Evolutionary conservation across 805 yeast species (phyloP).

Genomic region (Starmera quercuum): DNA sequence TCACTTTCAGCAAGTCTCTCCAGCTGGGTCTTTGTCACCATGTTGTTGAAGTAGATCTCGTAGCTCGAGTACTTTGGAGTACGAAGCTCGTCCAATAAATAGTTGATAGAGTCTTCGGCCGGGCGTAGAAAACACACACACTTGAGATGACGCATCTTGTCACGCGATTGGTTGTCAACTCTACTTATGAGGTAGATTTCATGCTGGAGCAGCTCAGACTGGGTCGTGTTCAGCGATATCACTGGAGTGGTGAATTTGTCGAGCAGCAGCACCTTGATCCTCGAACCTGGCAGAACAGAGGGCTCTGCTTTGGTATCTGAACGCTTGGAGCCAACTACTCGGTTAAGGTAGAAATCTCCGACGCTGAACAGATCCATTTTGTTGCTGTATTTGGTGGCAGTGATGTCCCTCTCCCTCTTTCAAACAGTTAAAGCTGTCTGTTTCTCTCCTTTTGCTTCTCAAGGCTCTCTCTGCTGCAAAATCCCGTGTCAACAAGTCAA

Average conservation of each 20-base stretch:
- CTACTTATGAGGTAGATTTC: conserved; percentile 82
- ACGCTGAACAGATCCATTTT: conserved; percentile 42
- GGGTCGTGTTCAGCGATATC: conserved; percentile 85
- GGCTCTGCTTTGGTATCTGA: conserved; percentile 1
- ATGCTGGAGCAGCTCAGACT: conserved; percentile 70
- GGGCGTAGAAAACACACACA: conserved; percentile 81
- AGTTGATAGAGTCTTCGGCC: conserved; percentile 49
- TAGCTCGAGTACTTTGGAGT: conserved; percentile 77
- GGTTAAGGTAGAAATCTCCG: conserved; percentile 34
- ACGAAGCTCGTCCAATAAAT: conserved; percentile 57
- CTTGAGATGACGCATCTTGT: conserved; percentile 68
- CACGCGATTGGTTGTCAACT: conserved; percentile 52
- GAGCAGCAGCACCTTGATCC: conserved; percentile 68
- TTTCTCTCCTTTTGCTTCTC: too few relatives aligned
- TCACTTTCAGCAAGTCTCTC: conserved; percentile 90
- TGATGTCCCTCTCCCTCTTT: too few relatives aligned
- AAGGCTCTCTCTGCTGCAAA: too few relatives aligned
- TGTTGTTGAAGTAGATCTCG: conserved; percentile 71
- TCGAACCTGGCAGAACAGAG: conserved; percentile 20
- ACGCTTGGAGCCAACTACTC: conserved; percentile 25
- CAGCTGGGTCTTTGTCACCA: conserved; percentile 64
- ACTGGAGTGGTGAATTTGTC: conserved; percentile 77
- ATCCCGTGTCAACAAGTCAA: too few relatives aligned
- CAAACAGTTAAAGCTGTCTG: too few relatives aligned
- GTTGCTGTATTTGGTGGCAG: too few relatives aligned